These are phyloP conservation scores for Neonectria magnoliae DNA, from an alignment of 2,329 filamentous ascomycete species.

Conservation along the genomic window DNA sequence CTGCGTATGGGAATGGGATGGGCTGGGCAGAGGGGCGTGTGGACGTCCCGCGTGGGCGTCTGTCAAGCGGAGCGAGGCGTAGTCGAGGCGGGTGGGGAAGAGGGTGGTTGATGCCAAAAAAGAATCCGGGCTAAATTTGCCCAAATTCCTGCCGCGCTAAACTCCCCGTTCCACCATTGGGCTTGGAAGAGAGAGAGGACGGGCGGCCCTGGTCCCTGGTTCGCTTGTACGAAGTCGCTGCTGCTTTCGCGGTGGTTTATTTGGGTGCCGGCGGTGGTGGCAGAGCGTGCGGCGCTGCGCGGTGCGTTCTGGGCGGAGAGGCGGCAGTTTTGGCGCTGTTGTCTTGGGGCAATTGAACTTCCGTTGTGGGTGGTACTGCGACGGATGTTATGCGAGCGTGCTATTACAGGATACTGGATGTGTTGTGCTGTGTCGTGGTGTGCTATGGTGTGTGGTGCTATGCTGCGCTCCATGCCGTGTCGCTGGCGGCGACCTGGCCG, in stretches of 20 bases:
- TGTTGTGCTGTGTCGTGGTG: neutral
- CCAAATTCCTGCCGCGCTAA: conserved; percentile 20
- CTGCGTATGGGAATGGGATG: neutral
- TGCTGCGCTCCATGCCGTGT: neutral
- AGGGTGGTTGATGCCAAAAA: conserved; percentile 17
- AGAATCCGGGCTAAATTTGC: conserved; percentile 37
- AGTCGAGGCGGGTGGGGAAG: neutral
- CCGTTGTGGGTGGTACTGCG: neutral
- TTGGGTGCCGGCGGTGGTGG: neutral
- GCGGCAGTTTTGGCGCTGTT: no score
- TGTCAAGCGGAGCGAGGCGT: conserved; percentile 15
- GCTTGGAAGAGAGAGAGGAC: no score
- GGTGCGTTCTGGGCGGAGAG: no score
- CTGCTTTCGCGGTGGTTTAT: neutral
- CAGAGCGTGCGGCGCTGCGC: neutral
- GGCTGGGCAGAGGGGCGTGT: conserved; percentile 7
- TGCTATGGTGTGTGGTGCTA: conserved; percentile 1
- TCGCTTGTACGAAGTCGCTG: neutral
- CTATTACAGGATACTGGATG: conserved; percentile 1
- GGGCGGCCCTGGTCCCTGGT: neutral
- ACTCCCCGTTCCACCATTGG: conserved; percentile 25
- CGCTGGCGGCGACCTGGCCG: neutral
- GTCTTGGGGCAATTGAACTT: conserved; percentile 7
- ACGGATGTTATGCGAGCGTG: neutral
- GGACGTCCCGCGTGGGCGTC: conserved; percentile 7